Conservation (phyloP, 148 eudicot species). For the Vaccinium macrocarpon region DNA sequence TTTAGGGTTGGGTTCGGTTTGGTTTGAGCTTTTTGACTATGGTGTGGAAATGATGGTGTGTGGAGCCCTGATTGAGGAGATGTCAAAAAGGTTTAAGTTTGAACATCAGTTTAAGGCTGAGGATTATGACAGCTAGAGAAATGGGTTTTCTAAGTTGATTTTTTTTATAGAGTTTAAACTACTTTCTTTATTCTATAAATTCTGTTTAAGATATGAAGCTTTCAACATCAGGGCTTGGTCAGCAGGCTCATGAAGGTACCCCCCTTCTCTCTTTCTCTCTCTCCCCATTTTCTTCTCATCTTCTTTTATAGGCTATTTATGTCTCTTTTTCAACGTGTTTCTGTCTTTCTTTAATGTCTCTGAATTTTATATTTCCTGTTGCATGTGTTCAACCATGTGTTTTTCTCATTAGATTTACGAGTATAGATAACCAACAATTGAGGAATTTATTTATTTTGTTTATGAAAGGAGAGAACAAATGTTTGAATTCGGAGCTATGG, state of each 20-base stretch:
- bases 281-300: neutral
- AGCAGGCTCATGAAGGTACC: conserved; percentile 58
- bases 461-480: conserved; percentile 71
- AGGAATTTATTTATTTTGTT: neutral
- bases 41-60: conserved; percentile 12
- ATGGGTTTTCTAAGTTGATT: conserved; percentile 13
- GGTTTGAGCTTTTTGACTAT: conserved; percentile 15
- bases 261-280: neutral
- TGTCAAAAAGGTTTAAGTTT: neutral
- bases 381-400: neutral
- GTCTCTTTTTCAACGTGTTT: neutral
- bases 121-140: conserved; percentile 20
- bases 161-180: conserved; percentile 15
- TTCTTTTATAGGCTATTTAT: neutral
- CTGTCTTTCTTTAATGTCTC: neutral
- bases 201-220: conserved; percentile 45
- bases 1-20: neutral
- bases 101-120: conserved; percentile 14
- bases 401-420: neutral
- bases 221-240: conserved; percentile 62
- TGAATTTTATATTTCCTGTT: neutral
- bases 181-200: neutral
- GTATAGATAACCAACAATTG: neutral
- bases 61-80: conserved; percentile 17
- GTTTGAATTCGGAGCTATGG: conserved; percentile 92